Conservation (phyloP, 2,329 filamentous ascomycete species). For the Sarocladium kiliense region DNA sequence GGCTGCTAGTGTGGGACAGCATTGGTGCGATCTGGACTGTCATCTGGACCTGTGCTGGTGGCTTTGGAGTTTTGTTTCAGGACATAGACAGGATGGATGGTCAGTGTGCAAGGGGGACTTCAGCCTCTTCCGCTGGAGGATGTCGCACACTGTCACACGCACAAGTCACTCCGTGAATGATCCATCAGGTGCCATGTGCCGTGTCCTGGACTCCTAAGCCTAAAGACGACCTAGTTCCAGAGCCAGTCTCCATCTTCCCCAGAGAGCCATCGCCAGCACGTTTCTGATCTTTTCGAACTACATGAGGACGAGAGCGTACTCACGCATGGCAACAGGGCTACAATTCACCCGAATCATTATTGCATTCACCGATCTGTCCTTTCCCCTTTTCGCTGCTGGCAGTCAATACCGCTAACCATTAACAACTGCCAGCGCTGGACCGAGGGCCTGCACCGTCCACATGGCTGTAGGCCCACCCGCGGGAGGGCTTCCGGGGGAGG, state of each 20-base stretch:
- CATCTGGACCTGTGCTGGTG: background rate
- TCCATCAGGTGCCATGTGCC: background rate
- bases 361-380: background rate
- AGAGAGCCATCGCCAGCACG: background rate
- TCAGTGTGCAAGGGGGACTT: background rate
- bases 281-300: no score
- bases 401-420: background rate
- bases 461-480: conserved; percentile 4
- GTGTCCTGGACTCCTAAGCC: background rate
- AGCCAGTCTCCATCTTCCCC: background rate
- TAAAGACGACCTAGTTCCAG: background rate
- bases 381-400: background rate
- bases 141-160: conserved; percentile 1
- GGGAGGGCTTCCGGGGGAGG: background rate
- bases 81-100: background rate
- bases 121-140: background rate
- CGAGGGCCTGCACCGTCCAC: background rate
- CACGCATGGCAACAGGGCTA: background rate
- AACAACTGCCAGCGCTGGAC: background rate
- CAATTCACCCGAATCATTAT: background rate
- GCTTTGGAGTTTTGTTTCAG: background rate
- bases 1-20: background rate
- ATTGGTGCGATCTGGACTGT: background rate
- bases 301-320: background rate
- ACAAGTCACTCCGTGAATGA: background rate